Evolutionary conservation across 2,329 filamentous ascomycete species (phyloP), one percentile per base, ranked within the genome.

Genomic region (Apiospora phragmitis): DNA sequence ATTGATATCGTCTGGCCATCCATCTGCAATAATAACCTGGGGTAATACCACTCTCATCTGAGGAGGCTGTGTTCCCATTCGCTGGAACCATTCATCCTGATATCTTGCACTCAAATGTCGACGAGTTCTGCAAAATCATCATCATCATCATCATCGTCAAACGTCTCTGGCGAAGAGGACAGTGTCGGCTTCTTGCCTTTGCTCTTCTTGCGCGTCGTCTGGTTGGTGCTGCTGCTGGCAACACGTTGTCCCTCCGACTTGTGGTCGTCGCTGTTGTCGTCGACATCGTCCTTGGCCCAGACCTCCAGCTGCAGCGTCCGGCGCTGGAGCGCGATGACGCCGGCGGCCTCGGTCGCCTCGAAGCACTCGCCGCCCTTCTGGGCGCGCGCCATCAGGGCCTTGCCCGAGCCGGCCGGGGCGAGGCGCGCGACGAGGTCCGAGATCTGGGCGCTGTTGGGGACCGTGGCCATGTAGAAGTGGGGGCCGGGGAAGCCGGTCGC

Each of bases 361-460:
- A 45, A 43, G 24, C 35, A 38, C 24, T 41, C 32, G 38, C 41
- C 14, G 42, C 26, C n/a, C 16, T 29, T 32, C n/a, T 29, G 5
- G 1, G 65, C 29, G 41, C 38, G 65, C n/a, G 65, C 65, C n/a
- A 45, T 9, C 18, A 67, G 38, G 12, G 14, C 16, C 6, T 43
- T 45, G 14, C 68, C 71, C 1, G 71, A 72, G 16, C 70, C 73
- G 1, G 6, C 43, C 12, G 70, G 73, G 29, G 71, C 71, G 4
- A 79, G 71, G 3, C 51, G 69, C 1, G 68, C 49, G 26, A 74
- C 72, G 21, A 78, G 68, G 51, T 78, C 77, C 1, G 51, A 24
- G 6, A 73, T 67, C 1, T 69, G 62, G 14, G 75, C 73, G 29
- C 62, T 69, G 18, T 71, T 55, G 11, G 76, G 76, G 0, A 73